These are phyloP conservation scores for Ceratocystis eucalypticola DNA, from an alignment of 2,329 filamentous ascomycete genomes.

Conservation along the genomic window DNA sequence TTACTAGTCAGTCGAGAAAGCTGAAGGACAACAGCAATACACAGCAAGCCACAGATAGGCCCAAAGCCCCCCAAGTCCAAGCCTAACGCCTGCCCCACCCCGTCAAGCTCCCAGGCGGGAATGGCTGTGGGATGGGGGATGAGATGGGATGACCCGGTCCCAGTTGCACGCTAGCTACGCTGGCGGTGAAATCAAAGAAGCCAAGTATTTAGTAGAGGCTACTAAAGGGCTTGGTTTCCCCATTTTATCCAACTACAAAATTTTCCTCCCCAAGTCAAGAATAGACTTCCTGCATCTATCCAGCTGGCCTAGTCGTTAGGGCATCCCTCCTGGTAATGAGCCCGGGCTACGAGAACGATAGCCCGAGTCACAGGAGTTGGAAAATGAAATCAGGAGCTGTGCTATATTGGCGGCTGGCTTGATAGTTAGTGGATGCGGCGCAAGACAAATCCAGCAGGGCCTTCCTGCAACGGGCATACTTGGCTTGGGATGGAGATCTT, in stretches of 20 bases:
- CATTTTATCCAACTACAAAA: background rate
- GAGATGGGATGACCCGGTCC: conserved; percentile 7
- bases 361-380: background rate
- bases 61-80: no score
- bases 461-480: background rate
- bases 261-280: background rate
- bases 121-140: background rate
- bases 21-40: background rate
- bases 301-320: background rate
- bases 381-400: conserved; percentile 5
- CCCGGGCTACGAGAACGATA: background rate
- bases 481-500: background rate
- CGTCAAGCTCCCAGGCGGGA: no score
- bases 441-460: background rate
- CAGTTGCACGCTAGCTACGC: conserved; percentile 5
- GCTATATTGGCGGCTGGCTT: conserved; percentile 1
- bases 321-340: background rate
- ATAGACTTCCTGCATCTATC: background rate
- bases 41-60: no score
- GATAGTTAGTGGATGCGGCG: background rate
- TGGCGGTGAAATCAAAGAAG: conserved; percentile 8
- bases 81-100: no score
- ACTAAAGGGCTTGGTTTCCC: background rate
- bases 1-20: background rate
- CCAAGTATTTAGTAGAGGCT: background rate